phyloP scores from a whole-genome alignment of 2,329 filamentous ascomycete species.

The Tolypocladium capitatum region DNA sequence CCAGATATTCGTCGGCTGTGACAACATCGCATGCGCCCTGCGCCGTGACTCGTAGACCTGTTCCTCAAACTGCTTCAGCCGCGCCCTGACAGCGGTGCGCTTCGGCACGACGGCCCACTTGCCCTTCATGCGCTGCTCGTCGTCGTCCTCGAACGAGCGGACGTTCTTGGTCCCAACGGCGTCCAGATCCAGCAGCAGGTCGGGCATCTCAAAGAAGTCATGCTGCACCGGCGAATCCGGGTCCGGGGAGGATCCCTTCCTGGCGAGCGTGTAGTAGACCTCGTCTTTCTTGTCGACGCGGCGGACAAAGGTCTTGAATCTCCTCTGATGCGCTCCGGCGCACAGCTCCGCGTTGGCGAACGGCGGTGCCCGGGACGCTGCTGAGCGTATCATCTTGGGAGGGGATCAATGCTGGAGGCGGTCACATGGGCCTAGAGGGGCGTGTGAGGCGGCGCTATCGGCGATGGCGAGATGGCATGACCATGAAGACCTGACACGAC shows the following conservation, averaged over 20 bases:
- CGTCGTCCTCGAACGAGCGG: constrained; percentile 22
- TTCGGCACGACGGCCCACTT: constrained; percentile 16
- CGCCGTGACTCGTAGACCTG: constrained; percentile 13
- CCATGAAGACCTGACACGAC: not conserved
- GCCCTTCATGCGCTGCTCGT: constrained; percentile 18
- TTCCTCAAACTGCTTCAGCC: constrained; percentile 17
- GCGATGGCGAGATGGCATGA: not conserved
- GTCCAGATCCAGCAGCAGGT: constrained; percentile 38
- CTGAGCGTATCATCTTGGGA: constrained; percentile 7
- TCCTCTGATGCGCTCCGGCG: not conserved
- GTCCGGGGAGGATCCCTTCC: constrained; percentile 3
- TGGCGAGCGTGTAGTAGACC: constrained; percentile 14
- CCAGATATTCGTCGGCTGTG: constrained; percentile 18
- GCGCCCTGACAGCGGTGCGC: constrained; percentile 10
- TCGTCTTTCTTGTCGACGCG: constrained; percentile 8
- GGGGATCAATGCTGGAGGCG: not conserved
- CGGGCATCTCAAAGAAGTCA: constrained; percentile 26
- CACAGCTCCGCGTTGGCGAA: constrained; percentile 3
- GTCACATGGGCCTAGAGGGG: not conserved
- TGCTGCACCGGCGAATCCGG: constrained; percentile 6
- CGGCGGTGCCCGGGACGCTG: constrained; percentile 3
- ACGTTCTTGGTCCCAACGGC: constrained; percentile 30
- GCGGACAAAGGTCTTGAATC: constrained; percentile 13
- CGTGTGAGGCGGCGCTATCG: not conserved
- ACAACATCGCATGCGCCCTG: constrained; percentile 12